A percentile compares a stretch with the other conserved stretches of the same genome.
phyloP scores from a whole-genome alignment of 257 asterid genomes.

The Solanum sejunctum region DNA sequence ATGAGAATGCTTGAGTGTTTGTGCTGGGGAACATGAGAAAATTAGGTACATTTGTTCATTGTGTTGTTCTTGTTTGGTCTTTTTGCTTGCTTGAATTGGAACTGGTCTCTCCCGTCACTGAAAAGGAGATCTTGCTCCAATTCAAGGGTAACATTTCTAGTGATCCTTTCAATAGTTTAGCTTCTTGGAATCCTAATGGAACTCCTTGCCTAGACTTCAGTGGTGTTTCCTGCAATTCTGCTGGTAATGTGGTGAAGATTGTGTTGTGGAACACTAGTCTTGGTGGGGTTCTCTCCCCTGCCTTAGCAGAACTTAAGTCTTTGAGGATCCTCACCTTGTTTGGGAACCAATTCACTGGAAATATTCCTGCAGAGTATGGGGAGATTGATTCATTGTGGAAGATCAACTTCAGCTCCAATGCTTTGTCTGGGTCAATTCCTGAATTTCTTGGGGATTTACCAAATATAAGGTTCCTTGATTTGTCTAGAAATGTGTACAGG shows the following conservation, averaged over 20 bases:
- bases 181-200: conserved; percentile 48
- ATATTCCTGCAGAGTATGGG: conserved; percentile 61
- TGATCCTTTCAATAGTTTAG: conserved; percentile 75
- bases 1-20: conserved; percentile 49
- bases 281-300: conserved; percentile 61
- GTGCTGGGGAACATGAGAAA: conserved; percentile 56
- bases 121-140: conserved; percentile 84
- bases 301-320: conserved; percentile 57
- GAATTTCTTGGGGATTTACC: conserved; percentile 72
- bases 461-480: conserved; percentile 77
- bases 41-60: conserved; percentile 41
- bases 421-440: conserved; percentile 79
- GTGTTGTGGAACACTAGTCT: conserved; percentile 79
- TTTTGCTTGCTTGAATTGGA: conserved; percentile 29
- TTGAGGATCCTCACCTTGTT: conserved; percentile 60
- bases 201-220: conserved; percentile 47
- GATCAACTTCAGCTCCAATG: conserved; percentile 81
- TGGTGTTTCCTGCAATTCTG: conserved; percentile 70
- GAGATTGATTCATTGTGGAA: conserved; percentile 67
- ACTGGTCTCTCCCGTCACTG: conserved; percentile 46
- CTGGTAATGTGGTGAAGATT: conserved; percentile 72
- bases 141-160: conserved; percentile 71
- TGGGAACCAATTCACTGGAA: conserved; percentile 67
- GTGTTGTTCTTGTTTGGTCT: conserved; percentile 27
- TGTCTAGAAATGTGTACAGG: conserved; percentile 57